Percentiles rank a stretch among this genome's conserved stretches.
These are phyloP conservation scores for Fusarium multiceps DNA, from an alignment of 2,329 filamentous ascomycete genomes.

Conservation along the genomic window DNA sequence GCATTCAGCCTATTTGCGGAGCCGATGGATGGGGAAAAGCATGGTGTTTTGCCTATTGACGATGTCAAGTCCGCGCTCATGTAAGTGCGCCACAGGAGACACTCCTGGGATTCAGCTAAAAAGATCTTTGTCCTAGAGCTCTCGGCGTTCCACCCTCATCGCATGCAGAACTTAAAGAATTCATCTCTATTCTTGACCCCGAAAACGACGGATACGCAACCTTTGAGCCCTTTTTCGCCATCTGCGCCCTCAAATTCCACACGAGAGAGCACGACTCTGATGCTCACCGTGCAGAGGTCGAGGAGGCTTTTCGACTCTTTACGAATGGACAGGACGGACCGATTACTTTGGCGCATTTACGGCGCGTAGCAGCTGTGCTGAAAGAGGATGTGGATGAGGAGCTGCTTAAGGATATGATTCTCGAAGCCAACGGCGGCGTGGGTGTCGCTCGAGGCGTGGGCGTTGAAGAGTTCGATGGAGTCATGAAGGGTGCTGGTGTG, in stretches of 20 bases:
- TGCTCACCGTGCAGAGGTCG: conserved; percentile 73
- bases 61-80: conserved; percentile 79
- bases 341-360: conserved; percentile 85
- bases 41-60: conserved; percentile 73
- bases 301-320: conserved; percentile 86
- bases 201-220: conserved; percentile 80
- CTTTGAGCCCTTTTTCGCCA: conserved; percentile 85
- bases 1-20: conserved; percentile 86
- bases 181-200: conserved; percentile 85
- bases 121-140: conserved; percentile 65
- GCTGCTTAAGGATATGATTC: conserved; percentile 90
- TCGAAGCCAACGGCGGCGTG: conserved; percentile 88
- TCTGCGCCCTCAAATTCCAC: conserved; percentile 88
- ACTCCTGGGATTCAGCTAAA: conserved; percentile 2
- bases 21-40: conserved; percentile 76
- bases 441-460: conserved; percentile 77
- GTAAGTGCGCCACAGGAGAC: conserved; percentile 59
- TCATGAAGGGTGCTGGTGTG: conserved; percentile 86
- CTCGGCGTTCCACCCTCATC: conserved; percentile 77
- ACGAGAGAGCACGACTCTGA: conserved; percentile 64
- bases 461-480: conserved; percentile 83
- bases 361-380: conserved; percentile 80
- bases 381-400: conserved; percentile 88
- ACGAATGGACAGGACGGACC: conserved; percentile 64
- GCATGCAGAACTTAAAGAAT: conserved; percentile 76